A percentile compares a stretch with the other conserved stretches of the same genome.
Conservation (phyloP, 2,329 filamentous ascomycete genomes). For the Macrophomina phaseolina region DNA sequence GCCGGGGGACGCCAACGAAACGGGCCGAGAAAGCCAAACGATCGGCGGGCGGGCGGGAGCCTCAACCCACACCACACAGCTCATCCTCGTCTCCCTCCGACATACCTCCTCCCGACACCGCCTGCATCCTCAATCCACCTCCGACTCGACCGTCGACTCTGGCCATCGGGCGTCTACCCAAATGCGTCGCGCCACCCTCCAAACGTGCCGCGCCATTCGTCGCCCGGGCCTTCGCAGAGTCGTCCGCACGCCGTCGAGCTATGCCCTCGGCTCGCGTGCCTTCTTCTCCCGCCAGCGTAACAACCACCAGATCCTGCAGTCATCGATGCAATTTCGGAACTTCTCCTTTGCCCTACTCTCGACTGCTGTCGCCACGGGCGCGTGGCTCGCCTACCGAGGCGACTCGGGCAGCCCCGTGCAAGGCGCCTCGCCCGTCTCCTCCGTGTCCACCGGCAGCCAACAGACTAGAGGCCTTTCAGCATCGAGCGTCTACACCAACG, state of each 20-base stretch:
- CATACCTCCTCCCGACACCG: constrained; percentile 1
- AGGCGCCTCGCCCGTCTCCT: constrained; percentile 30
- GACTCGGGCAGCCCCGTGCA: constrained; percentile 21
- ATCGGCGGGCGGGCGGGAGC: constrained; percentile 16
- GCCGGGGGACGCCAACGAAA: neutral
- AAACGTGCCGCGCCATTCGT: constrained; percentile 71
- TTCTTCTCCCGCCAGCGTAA: constrained; percentile 42
- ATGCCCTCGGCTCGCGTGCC: constrained; percentile 56
- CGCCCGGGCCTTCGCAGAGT: constrained; percentile 68
- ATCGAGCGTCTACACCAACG: constrained; percentile 30
- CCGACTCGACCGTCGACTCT: constrained; percentile 11
- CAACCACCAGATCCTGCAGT: constrained; percentile 58
- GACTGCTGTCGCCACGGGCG: constrained; percentile 72
- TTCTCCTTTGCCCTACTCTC: constrained; percentile 71
- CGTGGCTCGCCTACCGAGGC: constrained; percentile 74
- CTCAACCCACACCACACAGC: constrained; percentile 6
- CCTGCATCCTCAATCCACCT: neutral
- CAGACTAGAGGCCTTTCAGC: constrained; percentile 44
- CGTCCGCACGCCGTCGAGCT: constrained; percentile 46
- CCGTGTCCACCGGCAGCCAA: constrained; percentile 30
- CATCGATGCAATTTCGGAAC: constrained; percentile 77
- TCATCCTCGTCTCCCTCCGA: constrained; percentile 19
- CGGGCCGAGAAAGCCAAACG: constrained; percentile 22
- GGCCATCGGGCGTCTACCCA: constrained; percentile 31
- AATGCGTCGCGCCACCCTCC: constrained; percentile 77